These are phyloP conservation scores for Cairneyella variabilis DNA, from an alignment of 495 filamentous ascomycete genomes.

Conservation along the genomic window DNA sequence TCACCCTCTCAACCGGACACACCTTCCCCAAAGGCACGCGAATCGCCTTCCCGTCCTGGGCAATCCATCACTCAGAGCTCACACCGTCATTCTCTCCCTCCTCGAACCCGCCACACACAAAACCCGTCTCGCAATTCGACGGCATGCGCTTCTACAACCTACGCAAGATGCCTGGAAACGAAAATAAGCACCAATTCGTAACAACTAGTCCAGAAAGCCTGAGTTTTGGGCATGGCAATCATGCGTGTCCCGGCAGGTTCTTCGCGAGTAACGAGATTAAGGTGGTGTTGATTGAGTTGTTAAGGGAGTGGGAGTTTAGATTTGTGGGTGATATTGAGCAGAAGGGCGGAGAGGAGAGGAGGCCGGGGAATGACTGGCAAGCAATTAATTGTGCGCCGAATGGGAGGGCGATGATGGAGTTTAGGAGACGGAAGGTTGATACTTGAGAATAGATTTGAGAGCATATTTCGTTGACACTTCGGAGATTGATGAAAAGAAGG, in stretches of 20 bases:
- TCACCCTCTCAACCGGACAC: slow-evolving; percentile 7
- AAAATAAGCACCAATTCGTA: slow-evolving; percentile 34
- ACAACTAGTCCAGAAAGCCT: slow-evolving; percentile 27
- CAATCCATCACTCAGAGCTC: not conserved
- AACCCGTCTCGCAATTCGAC: slow-evolving; percentile 3
- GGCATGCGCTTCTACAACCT: slow-evolving; percentile 40
- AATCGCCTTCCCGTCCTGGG: not conserved
- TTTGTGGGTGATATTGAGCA: not conserved
- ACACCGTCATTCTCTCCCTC: not conserved
- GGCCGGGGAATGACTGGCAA: not conserved
- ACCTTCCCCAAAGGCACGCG: slow-evolving; percentile 6
- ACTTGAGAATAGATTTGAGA: too few species aligned
- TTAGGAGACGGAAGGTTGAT: too few species aligned
- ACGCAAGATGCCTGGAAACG: slow-evolving; percentile 22
- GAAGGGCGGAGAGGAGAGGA: not conserved
- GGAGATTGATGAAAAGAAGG: too few species aligned
- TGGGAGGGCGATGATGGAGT: not conserved
- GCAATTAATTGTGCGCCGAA: not conserved
- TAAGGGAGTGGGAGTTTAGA: slow-evolving; percentile 6
- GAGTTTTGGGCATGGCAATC: slow-evolving; percentile 46
- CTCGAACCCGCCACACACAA: not conserved
- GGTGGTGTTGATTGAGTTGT: slow-evolving; percentile 8
- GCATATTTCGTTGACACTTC: too few species aligned
- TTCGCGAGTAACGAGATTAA: slow-evolving; percentile 38
- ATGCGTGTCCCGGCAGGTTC: slow-evolving; percentile 59